A percentile compares a stretch with the other conserved stretches of the same genome.
phyloP scores from a whole-genome alignment of 2,329 filamentous ascomycete species.

The Colletotrichum coccodes region DNA sequence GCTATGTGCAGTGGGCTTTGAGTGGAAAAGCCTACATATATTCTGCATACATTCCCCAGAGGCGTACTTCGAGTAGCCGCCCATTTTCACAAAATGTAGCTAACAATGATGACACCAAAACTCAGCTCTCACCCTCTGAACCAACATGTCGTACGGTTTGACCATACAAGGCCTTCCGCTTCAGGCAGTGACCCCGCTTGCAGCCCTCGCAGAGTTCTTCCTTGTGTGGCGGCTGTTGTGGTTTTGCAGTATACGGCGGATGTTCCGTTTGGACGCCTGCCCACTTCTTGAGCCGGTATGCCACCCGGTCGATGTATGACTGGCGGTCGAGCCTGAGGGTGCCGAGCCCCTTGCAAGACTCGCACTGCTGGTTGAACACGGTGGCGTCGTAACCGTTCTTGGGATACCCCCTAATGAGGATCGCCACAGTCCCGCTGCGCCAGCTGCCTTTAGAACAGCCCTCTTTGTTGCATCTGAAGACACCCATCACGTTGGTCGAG shows the following conservation, averaged over 20 bases:
- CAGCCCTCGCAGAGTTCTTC: slow-evolving; percentile 47
- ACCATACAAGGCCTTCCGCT: too few relatives aligned
- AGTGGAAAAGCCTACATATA: too few relatives aligned
- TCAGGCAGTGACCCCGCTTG: slow-evolving; percentile 43
- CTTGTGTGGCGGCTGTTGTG: slow-evolving; percentile 40
- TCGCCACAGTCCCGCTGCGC: slow-evolving; percentile 46
- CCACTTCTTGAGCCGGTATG: slow-evolving; percentile 50
- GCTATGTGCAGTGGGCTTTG: too few relatives aligned
- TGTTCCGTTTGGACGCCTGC: slow-evolving; percentile 37
- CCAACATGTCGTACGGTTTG: too few relatives aligned
- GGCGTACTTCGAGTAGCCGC: too few relatives aligned
- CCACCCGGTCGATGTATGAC: slow-evolving; percentile 46
- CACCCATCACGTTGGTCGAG: slow-evolving; percentile 44
- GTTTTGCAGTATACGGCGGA: neutral
- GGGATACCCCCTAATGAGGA: slow-evolving; percentile 45
- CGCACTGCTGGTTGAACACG: slow-evolving; percentile 50
- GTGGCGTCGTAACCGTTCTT: slow-evolving; percentile 45
- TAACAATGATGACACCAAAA: too few relatives aligned
- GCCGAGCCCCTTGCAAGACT: slow-evolving; percentile 40
- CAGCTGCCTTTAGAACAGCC: slow-evolving; percentile 38
- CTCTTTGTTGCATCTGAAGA: slow-evolving; percentile 43
- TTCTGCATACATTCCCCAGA: too few relatives aligned
- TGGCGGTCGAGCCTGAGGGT: slow-evolving; percentile 39
- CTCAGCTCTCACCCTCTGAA: too few relatives aligned
- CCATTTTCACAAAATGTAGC: too few relatives aligned